These are phyloP conservation scores for Hypoxylon fragiforme DNA, from an alignment of 495 filamentous ascomycete genomes.

Conservation along the genomic window DNA sequence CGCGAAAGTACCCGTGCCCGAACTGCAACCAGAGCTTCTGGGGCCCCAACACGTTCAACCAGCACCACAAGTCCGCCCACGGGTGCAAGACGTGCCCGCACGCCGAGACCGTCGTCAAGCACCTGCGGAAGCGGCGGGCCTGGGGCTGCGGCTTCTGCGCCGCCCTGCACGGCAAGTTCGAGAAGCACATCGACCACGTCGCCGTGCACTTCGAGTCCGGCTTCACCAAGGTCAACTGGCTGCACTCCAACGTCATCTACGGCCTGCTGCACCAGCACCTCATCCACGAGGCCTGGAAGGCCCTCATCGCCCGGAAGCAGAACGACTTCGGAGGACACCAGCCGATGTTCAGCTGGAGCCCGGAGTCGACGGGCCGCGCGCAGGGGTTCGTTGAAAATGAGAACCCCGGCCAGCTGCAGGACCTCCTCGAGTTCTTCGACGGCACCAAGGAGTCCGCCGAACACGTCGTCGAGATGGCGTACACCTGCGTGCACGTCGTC, in stretches of 20 bases:
- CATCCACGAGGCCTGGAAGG: slow-evolving; percentile 52
- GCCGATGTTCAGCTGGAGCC: slow-evolving; percentile 52
- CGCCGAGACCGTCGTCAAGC: slow-evolving; percentile 49
- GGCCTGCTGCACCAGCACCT: slow-evolving; percentile 53
- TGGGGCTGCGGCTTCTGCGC: slow-evolving; percentile 56
- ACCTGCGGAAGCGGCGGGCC: slow-evolving; percentile 37
- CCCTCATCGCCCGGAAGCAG: slow-evolving; percentile 44
- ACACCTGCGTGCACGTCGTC: slow-evolving; percentile 47
- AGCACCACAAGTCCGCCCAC: slow-evolving; percentile 56
- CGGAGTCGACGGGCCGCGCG: slow-evolving; percentile 48
- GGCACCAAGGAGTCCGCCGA: slow-evolving; percentile 46
- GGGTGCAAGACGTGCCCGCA: slow-evolving; percentile 55
- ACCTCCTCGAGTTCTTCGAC: slow-evolving; percentile 54
- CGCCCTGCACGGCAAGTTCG: slow-evolving; percentile 48
- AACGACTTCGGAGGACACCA: slow-evolving; percentile 47
- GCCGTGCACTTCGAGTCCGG: slow-evolving; percentile 53
- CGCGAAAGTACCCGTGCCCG: slow-evolving; percentile 53
- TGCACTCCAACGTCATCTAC: slow-evolving; percentile 55
- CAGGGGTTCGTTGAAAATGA: slow-evolving; percentile 54
- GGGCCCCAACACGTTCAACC: slow-evolving; percentile 55
- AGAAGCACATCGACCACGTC: slow-evolving; percentile 56
- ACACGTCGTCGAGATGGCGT: slow-evolving; percentile 45
- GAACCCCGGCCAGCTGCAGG: slow-evolving; percentile 52
- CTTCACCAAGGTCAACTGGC: slow-evolving; percentile 52
- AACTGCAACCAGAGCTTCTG: slow-evolving; percentile 55